A percentile compares a stretch with the other conserved stretches of the same genome.
Evolutionary conservation across 116 monocot genomes (phyloP).

Genomic region (Iris pallida): DNA sequence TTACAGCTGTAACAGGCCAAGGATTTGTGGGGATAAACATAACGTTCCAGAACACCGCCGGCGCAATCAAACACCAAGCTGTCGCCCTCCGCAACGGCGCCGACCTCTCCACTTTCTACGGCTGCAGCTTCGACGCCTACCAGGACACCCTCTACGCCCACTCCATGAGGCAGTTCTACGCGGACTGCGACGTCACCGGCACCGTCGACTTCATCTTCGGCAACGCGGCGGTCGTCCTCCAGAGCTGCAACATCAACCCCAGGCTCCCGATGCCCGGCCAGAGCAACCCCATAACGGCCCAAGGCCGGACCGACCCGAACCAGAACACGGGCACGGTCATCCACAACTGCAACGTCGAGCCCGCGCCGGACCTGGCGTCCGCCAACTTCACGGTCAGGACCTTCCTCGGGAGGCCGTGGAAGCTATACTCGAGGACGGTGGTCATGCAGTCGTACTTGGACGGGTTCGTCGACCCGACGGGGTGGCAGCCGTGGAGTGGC

Average conservation of each 20-base stretch:
- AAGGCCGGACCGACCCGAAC: constrained; percentile 18
- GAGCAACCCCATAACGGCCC: constrained; percentile 16
- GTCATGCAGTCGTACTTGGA: constrained; percentile 10
- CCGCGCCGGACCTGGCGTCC: constrained; percentile 3
- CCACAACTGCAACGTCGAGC: background rate
- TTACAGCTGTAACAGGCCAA: constrained; percentile 14
- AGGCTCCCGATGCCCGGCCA: constrained; percentile 8
- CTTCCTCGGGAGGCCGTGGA: constrained; percentile 17
- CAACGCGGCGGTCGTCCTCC: constrained; percentile 17
- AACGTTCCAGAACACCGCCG: constrained; percentile 19
- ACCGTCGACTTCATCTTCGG: constrained; percentile 25
- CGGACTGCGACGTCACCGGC: constrained; percentile 12
- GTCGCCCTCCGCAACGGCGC: constrained; percentile 14
- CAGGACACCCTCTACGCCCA: constrained; percentile 20
- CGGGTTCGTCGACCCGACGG: constrained; percentile 7
- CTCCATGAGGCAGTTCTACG: constrained; percentile 20
- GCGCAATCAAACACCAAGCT: constrained; percentile 14
- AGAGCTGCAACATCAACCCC: constrained; percentile 15
- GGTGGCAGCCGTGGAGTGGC: constrained; percentile 14
- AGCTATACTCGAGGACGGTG: constrained; percentile 21
- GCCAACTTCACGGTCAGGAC: background rate
- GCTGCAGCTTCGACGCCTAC: constrained; percentile 21
- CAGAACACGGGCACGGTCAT: constrained; percentile 19
- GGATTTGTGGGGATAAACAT: constrained; percentile 23
- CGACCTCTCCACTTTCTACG: constrained; percentile 19